Evolutionary conservation across 805 yeast genomes (phyloP), one percentile per base, ranked within the genome.

Genomic region (Saccharomyces eubayanus): DNA sequence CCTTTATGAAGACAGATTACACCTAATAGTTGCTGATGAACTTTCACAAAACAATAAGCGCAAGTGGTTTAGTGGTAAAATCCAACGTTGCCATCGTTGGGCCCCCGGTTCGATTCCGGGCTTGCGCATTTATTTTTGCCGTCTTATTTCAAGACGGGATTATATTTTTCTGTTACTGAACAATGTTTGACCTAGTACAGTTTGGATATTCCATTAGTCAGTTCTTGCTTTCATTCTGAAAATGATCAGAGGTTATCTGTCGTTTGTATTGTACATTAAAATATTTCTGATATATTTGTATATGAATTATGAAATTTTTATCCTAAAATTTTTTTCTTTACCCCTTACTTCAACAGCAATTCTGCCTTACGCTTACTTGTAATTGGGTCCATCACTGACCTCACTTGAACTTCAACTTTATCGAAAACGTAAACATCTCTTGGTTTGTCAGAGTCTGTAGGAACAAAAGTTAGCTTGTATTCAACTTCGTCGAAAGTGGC

Each of bases 281-380:
- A 6, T 36, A 36, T 10, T 36, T 36, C 20, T 16, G 43, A 16
- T 36, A 9, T 36, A 6, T 36, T 16, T 36, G 6, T 36, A 16
- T 36, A 36, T 16, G 24, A 36, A 8, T 36, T 36, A 36, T 36
- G 24, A 36, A 36, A 16, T 16, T 16, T 16, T 36, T 36, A 8
- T 16, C 9, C 8, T 24, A 24, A 24, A 24, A n/a, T 6, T 12
- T 36, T 36, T 11, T 30, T 12, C 14, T 20, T 12, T 47, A 40
- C 48, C 11, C 24, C 20, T 60, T 72, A 82, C 60, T 76, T 78
- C 55, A 87, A 73, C 48, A 80, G 65, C 67, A 92, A 74, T 65
- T 86, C 90, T 0, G 96, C 97, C 70, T 85, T 89, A 72, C 98
- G 83, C 76, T 92, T 92, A 51, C 97, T 96, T 2, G 96, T 89